Percentiles rank a stretch among this genome's conserved stretches.
Conservation (phyloP, 2,329 filamentous ascomycete species). For the Penicillium griseofulvum region DNA sequence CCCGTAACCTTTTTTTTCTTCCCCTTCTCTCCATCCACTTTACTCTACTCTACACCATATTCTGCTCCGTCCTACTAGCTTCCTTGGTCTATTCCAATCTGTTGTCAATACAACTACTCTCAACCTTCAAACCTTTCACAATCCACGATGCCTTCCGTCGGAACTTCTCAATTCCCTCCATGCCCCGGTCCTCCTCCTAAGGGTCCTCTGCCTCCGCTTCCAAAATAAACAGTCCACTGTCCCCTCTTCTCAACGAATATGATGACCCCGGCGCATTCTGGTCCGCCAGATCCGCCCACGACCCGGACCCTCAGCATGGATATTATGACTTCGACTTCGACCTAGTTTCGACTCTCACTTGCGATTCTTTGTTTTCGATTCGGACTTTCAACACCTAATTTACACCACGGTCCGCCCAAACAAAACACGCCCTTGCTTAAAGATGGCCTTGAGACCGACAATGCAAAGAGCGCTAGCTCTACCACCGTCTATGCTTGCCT, state of each 20-base stretch:
- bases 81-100: background rate
- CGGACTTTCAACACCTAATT: conserved; percentile 16
- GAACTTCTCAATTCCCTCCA: conserved; percentile 38
- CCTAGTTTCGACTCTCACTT: conserved; percentile 21
- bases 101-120: conserved; percentile 3
- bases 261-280: conserved; percentile 31
- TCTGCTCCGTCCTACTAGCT: background rate
- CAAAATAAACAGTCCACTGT: conserved; percentile 32
- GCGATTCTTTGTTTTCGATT: conserved; percentile 25
- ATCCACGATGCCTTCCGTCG: conserved; percentile 38
- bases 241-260: conserved; percentile 29
- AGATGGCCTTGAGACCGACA: background rate
- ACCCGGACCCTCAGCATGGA: conserved; percentile 29
- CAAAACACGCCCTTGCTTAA: background rate
- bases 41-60: background rate
- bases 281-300: conserved; percentile 21
- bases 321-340: conserved; percentile 33
- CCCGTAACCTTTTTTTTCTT: background rate
- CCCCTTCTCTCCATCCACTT: background rate
- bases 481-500: background rate
- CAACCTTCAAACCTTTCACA: conserved; percentile 2
- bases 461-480: conserved; percentile 1
- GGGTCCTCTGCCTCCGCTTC: conserved; percentile 40
- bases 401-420: background rate
- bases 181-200: conserved; percentile 41